These are phyloP conservation scores for Irineochytrium annulatum DNA, from an alignment of 192 early-diverging fungal genomes.

Conservation along the genomic window DNA sequence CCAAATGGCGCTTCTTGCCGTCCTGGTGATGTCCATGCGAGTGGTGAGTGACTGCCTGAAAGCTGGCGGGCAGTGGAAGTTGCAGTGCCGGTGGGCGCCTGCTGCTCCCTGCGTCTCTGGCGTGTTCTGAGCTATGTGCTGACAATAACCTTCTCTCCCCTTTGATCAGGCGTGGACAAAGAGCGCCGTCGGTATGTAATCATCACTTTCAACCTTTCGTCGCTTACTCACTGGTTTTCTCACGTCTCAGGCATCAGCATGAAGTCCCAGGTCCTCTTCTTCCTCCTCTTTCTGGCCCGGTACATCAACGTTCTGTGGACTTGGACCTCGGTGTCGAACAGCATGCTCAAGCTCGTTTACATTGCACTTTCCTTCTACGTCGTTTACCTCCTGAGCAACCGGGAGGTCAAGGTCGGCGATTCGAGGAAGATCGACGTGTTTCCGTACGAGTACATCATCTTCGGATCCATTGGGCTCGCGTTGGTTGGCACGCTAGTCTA, in stretches of 20 bases:
- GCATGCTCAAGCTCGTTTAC: not conserved
- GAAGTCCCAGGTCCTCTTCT: not conserved
- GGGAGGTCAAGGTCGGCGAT: not conserved
- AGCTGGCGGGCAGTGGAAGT: too few species aligned
- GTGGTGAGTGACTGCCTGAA: not conserved
- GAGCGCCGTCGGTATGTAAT: not conserved
- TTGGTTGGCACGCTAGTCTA: not conserved
- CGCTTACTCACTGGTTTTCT: not conserved
- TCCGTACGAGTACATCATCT: not conserved
- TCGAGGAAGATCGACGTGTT: slow-evolving; percentile 1
- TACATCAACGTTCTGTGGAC: slow-evolving; percentile 1
- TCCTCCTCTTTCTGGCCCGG: not conserved
- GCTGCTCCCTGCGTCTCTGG: not conserved
- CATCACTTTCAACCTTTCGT: not conserved
- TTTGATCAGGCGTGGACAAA: slow-evolving; percentile 4
- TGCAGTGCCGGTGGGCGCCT: too few species aligned
- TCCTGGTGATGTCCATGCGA: not conserved
- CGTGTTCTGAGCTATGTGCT: not conserved
- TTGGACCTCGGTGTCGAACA: not conserved
- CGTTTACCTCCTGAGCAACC: not conserved
- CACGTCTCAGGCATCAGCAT: not conserved
- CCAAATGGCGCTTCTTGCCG: not conserved
- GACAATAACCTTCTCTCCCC: too few species aligned
- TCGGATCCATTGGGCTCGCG: not conserved
- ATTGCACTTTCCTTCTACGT: slow-evolving; percentile 1